phyloP scores from a whole-genome alignment of 2,329 filamentous ascomycete genomes.

The Aspergillus tanneri region DNA sequence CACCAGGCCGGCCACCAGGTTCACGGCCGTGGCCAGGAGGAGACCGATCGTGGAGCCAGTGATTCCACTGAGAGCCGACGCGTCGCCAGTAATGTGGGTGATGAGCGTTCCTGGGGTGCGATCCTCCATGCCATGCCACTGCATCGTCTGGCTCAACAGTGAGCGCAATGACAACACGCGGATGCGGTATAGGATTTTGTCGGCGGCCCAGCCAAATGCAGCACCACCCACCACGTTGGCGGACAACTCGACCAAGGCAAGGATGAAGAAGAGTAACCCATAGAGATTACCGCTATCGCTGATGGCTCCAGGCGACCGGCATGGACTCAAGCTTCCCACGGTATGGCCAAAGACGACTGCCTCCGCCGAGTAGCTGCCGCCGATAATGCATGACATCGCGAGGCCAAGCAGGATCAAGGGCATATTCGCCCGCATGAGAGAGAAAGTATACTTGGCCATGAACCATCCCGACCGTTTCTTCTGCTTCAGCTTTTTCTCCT shows the following conservation, averaged over 20 bases:
- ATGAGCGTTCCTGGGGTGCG: constrained; percentile 62
- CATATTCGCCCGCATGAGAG: constrained; percentile 46
- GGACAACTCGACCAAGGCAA: constrained; percentile 57
- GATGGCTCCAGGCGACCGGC: constrained; percentile 50
- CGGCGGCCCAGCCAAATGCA: constrained; percentile 58
- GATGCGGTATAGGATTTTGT: constrained; percentile 62
- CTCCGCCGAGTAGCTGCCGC: constrained; percentile 56
- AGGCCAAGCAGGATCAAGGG: constrained; percentile 50
- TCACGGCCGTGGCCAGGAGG: constrained; percentile 66
- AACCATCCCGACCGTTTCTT: constrained; percentile 24
- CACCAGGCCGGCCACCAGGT: constrained; percentile 65
- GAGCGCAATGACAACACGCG: constrained; percentile 63
- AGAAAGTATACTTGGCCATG: constrained; percentile 33
- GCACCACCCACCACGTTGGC: constrained; percentile 62
- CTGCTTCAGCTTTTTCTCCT: constrained; percentile 16
- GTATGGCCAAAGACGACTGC: constrained; percentile 61
- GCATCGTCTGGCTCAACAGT: constrained; percentile 62
- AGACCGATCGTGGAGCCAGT: constrained; percentile 70
- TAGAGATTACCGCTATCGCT: constrained; percentile 53
- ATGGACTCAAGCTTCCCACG: constrained; percentile 56
- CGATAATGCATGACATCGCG: constrained; percentile 54
- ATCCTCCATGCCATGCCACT: constrained; percentile 67
- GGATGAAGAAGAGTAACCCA: constrained; percentile 58
- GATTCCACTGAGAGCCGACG: constrained; percentile 64
- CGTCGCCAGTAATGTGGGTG: constrained; percentile 67